Evolutionary conservation across 306 rosid genomes (phyloP), one percentile per base, ranked within the genome.

Genomic region (Inga leiocalycina): DNA sequence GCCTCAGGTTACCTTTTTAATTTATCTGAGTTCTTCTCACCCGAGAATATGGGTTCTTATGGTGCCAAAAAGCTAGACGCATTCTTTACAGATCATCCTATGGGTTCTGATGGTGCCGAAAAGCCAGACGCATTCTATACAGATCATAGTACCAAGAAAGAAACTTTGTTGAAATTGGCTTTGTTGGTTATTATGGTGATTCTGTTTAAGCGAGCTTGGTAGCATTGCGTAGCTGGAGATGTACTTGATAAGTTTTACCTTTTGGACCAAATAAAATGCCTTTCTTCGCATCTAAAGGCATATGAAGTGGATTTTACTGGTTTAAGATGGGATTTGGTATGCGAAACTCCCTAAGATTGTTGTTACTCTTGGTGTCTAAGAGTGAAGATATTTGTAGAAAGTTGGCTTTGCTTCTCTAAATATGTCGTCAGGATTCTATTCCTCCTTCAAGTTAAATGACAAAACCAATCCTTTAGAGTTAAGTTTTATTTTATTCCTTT

Each of bases 121-220:
- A 65, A 61, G 30, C 1, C 79, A 27, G 88, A 79, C 71, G 17
- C 65, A 15, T 35, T 22, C 79, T 24, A 20, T 22, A 14, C 54
- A 70, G 94, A 87, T 37, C 39, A 52, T 62, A 79, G 3, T 51
- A 17, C 49, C 13, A n/a, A 79, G 22, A 89, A 88, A 81, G 80
- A 86, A 56, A 75, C 97, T 76, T 61, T 95, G 77, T 80, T 93
- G 86, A 98, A 96, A 73, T 77, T 93, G 88, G 97, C 82, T n/a
- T 17, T 88, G 34, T 11, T 92, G 74, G 97, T 86, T 35, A 77
- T 78, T 17, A 90, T 91, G 91, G 93, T 93, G 62, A 82, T 96
- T 11, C 51, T 96, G 69, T 5, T 85, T 70, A 96, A 89, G 86
- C 93, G 99, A 81, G 81, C 0, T 37, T 95, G 27, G 37, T 19